Base-by-base conservation (phyloP, 2,329 filamentous ascomycete genomes). In the Pseudogymnoascus pannorum region DNA sequence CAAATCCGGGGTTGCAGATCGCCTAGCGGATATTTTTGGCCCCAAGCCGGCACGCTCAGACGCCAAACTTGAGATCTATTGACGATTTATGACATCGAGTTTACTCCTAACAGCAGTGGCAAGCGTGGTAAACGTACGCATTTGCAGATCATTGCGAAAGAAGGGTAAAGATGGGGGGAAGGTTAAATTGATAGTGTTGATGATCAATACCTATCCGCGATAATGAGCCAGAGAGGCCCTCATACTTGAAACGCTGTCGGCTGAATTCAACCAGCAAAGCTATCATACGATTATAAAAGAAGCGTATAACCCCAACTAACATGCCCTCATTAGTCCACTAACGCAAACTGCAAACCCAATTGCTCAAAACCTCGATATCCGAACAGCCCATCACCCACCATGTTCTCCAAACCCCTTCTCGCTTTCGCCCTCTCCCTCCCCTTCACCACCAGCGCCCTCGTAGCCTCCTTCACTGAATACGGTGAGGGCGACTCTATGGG, bases 391-490 rank as follows among this genome's bases (percentile, higher is more conserved):
- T 3, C 26, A 5, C n/a, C 26, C 48, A 18, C 5, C 48, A 54
- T 54, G 48, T 12, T 31, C n/a, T 24, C 48, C 24, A 54, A 54
- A 59, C 8, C 20, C 58, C 36, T 59, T 18, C 20, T 44, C 29
- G 24, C 42, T 3, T 20, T 59, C 58, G 35, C 58, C 12, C 16
- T 59, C 22, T 18, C 42, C 14, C 58, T 48, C 20, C 58, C 58
- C 20, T n/a, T 31, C 20, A 31, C 35, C 20, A 22, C n/a, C 36
- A 59, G 35, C 36, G 24, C 33, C 36, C 42, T 42, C 58, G 48
- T 48, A 59, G 58, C 58, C n/a, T 59, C 58, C 22, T 59, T 59
- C 36, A 59, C 58, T 36, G 36, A 59, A 48, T 59, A 59, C 35
- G 58, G 58, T n/a, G 29, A 20, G 1, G 42, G 36, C 22, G 58